Base-by-base conservation (phyloP, 495 filamentous ascomycete genomes). In the Amphirosellinia nigrospora region DNA sequence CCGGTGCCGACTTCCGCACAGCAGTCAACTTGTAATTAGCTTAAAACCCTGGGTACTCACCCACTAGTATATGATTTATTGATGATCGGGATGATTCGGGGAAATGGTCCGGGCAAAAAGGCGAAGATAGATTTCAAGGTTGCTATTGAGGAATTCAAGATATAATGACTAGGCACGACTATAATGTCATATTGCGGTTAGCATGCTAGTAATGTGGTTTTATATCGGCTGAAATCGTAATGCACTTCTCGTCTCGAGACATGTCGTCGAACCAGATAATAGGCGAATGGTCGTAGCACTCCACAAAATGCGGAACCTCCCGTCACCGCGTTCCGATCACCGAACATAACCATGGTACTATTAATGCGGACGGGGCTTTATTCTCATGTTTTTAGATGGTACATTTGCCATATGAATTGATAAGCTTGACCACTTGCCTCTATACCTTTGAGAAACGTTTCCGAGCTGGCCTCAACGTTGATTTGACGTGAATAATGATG, bases 1-100 rank as follows among this genome's bases (percentile, higher is more conserved):
- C 94, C 73, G 96, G 96, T 73, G 82, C 86, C 70, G 93, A 94
- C 70, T 99, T 98, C 93, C 90, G 94, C 82, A 93, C 83, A 74
- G 86, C 94, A 66, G 91, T 97, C 78, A 92, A 92, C 85, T 81
- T 97, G 82, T 98, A 93, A 90, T 65, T 46, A 46, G 50, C 64
- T 74, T 43, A 60, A 65, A 69, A 63, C 58, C 36, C 34, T n/a
- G 70, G 23, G 48, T 30, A 43, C 23, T 56, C 39, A 64, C 69
- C 68, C 67, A 66, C 41, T 32, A 41, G 43, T 48, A 36, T 67
- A 63, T 78, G 73, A 72, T 72, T 72, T 66, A 64, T 48, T 74
- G 55, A 76, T 52, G 74, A 76, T 71, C 63, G 68, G 72, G 71
- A 76, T 62, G 72, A 76, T 66, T 73, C 60, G 72, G 76, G 74